A percentile compares a stretch with the other conserved stretches of the same genome.
These are phyloP conservation scores for Lentinula guzmanii DNA, from an alignment of 768 basidiomycete species.

Conservation along the genomic window DNA sequence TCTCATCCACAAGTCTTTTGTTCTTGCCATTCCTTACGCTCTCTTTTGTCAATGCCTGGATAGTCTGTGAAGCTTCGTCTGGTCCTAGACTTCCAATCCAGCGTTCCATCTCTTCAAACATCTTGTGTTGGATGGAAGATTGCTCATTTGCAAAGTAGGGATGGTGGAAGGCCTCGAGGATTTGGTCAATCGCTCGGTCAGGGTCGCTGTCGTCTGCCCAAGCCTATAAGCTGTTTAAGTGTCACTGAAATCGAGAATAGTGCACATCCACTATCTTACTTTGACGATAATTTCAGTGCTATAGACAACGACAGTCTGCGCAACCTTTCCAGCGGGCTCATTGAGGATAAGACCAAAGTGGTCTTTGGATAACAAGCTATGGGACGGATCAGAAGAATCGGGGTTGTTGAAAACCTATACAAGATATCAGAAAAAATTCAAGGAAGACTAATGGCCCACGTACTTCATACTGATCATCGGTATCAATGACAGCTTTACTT, in stretches of 20 bases:
- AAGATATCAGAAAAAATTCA: background rate
- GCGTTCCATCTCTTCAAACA: constrained; percentile 49
- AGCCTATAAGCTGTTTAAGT: constrained; percentile 22
- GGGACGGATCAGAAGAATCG: constrained; percentile 65
- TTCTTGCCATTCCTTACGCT: constrained; percentile 51
- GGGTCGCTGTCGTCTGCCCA: constrained; percentile 44
- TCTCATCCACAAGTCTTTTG: constrained; percentile 48
- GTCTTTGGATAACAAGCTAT: constrained; percentile 71
- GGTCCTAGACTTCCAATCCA: constrained; percentile 46
- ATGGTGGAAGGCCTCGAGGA: constrained; percentile 65
- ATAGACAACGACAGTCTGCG: constrained; percentile 59
- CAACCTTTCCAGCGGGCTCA: constrained; percentile 71
- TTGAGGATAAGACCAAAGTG: constrained; percentile 70
- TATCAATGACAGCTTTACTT: constrained; percentile 65
- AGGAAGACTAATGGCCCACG: background rate
- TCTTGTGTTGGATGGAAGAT: constrained; percentile 50
- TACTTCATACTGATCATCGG: constrained; percentile 62
- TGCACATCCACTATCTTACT: constrained; percentile 16
- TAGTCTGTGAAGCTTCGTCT: constrained; percentile 36
- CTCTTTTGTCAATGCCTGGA: constrained; percentile 52
- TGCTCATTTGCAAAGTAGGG: constrained; percentile 54
- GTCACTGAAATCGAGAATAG: background rate
- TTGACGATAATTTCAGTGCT: constrained; percentile 53
- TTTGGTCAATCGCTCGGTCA: constrained; percentile 40
- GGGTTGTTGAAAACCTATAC: constrained; percentile 61